Evolutionary conservation across 305 asterid species (phyloP).

Genomic region (Rubia balearica): DNA sequence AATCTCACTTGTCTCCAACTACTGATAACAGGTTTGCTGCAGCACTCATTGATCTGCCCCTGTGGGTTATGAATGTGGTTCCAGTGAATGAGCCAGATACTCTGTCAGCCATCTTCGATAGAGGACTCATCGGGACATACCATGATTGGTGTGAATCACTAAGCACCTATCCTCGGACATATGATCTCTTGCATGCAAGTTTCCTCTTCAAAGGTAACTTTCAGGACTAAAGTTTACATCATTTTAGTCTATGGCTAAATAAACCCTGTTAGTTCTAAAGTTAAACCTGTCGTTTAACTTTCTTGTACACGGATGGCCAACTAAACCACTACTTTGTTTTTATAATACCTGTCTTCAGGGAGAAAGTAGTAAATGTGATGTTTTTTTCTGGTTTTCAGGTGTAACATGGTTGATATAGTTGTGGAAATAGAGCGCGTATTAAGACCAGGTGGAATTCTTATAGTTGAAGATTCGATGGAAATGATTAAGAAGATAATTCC

Average conservation of each 20-base stretch:
- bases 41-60: slow-evolving; percentile 47
- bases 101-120: slow-evolving; percentile 55
- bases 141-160: slow-evolving; percentile 97
- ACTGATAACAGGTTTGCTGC: slow-evolving; percentile 61
- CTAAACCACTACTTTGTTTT: not conserved
- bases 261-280: too few relatives aligned
- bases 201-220: slow-evolving; percentile 67
- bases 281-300: not conserved
- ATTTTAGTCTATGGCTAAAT: not conserved
- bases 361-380: not conserved
- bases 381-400: slow-evolving; percentile 36
- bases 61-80: slow-evolving; percentile 88
- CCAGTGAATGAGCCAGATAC: slow-evolving; percentile 69
- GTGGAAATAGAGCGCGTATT: slow-evolving; percentile 78
- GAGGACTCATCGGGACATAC: slow-evolving; percentile 85
- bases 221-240: not conserved
- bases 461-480: slow-evolving; percentile 63
- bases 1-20: slow-evolving; percentile 2
- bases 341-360: not conserved
- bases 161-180: slow-evolving; percentile 81
- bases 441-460: slow-evolving; percentile 74
- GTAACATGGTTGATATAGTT: slow-evolving; percentile 57
- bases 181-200: slow-evolving; percentile 80
- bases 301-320: not conserved
- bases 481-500: slow-evolving; percentile 42